phyloP scores from a whole-genome alignment of 768 basidiomycete genomes.

The Peribolospora kevripleyi region DNA sequence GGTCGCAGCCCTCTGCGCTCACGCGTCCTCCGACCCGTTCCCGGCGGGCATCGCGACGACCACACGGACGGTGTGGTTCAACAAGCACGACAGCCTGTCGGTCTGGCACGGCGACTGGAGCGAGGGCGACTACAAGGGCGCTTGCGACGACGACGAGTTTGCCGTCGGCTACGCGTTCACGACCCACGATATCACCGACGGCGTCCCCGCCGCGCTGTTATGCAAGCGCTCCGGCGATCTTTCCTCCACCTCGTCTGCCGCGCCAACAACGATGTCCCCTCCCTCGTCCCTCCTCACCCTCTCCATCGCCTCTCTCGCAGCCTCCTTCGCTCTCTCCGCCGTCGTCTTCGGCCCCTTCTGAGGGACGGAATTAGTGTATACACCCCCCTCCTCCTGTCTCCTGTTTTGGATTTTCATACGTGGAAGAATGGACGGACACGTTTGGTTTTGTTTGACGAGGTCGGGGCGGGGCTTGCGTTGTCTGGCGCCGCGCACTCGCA shows the following conservation, averaged over 20 bases:
- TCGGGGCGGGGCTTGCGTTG: no score
- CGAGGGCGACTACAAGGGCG: constrained; percentile 1
- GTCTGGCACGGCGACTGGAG: constrained; percentile 2
- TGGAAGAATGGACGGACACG: no score
- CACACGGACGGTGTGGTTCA: constrained; percentile 4
- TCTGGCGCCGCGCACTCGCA: no score
- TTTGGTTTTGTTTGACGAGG: no score
- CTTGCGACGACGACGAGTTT: constrained; percentile 3
- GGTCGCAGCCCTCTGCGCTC: neutral
- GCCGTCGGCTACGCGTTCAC: constrained; percentile 2
- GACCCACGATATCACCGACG: neutral
- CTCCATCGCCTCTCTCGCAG: no score
- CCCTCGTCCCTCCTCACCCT: no score
- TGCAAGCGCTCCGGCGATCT: neutral
- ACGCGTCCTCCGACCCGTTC: neutral
- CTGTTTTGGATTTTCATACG: no score
- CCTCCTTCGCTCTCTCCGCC: no score
- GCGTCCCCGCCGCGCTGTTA: constrained; percentile 1
- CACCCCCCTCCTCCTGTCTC: no score
- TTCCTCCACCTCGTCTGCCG: neutral
- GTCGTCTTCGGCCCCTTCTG: no score
- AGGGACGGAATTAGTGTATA: no score
- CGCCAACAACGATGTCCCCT: neutral
- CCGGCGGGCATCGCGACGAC: neutral
- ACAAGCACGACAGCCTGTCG: neutral